A percentile compares a stretch with the other conserved stretches of the same genome.
These are phyloP conservation scores for Casuarina glauca DNA, from an alignment of 306 rosid genomes.

Conservation along the genomic window DNA sequence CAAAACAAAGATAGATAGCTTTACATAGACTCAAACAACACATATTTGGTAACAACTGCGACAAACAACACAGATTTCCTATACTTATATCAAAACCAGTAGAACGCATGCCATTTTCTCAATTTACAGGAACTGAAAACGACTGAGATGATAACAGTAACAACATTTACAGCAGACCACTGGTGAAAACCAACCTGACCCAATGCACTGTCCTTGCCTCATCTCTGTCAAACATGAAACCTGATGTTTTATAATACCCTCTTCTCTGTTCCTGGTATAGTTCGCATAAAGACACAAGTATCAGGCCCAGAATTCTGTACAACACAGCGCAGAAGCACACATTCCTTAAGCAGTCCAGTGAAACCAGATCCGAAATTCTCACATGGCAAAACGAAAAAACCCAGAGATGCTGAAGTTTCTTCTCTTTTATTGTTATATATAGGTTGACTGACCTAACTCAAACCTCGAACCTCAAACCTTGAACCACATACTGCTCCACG, in stretches of 20 bases:
- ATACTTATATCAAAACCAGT: slow-evolving; percentile 14
- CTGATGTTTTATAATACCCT: slow-evolving; percentile 21
- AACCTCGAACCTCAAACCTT: slow-evolving; percentile 22
- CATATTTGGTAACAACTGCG: neutral
- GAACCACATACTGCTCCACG: slow-evolving; percentile 14
- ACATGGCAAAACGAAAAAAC: neutral
- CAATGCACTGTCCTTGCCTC: slow-evolving; percentile 30
- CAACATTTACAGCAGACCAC: slow-evolving; percentile 29
- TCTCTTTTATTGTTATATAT: neutral
- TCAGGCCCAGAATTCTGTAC: slow-evolving; percentile 26
- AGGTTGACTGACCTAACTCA: slow-evolving; percentile 36
- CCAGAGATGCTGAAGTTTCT: neutral
- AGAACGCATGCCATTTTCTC: neutral
- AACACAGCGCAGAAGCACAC: slow-evolving; percentile 33
- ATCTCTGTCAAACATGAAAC: slow-evolving; percentile 18
- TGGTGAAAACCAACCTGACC: slow-evolving; percentile 50
- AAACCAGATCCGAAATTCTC: slow-evolving; percentile 30
- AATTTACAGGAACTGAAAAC: slow-evolving; percentile 33
- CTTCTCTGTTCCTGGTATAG: slow-evolving; percentile 18
- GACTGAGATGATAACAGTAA: slow-evolving; percentile 13
- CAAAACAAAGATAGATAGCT: neutral
- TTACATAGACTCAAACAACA: slow-evolving; percentile 16
- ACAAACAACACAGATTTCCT: slow-evolving; percentile 1
- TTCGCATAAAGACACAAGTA: slow-evolving; percentile 38
- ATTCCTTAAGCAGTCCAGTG: slow-evolving; percentile 25